Base-by-base conservation (phyloP, 176 grass and related monocot genomes). In the Paspalum vaginatum region DNA sequence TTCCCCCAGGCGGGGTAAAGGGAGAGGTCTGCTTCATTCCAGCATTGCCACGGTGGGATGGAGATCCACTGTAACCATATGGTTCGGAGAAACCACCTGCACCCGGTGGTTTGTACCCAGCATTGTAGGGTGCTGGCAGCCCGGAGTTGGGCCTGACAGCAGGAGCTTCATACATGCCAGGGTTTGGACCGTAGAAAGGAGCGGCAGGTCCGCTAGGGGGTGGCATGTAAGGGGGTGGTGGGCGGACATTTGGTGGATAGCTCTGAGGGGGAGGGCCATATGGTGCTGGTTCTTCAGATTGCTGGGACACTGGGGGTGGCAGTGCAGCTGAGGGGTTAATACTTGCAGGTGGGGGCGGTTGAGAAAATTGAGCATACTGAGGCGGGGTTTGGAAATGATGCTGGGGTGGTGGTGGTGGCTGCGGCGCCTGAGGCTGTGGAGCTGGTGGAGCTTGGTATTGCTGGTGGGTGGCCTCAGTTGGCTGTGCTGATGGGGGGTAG, bases 41-140 rank as follows among this genome's bases (percentile, higher is more conserved):
- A 41, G 89, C 80, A n/a, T 79, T 86, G 15, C 84, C 68, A 8
- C 77, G 75, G 68, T 87, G 87, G 37, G 96, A 99, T 27, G 90
- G 88, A 54, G 93, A 95, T 24, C 92, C 92, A 2, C 45, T 77
- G 57, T 94, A 91, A 39, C 85, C 83, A 81, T 91, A 98, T 48
- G 79, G 53, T 21, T 98, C 88, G 2, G 90, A 20, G 21, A 81
- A 94, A 67, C 72, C 55, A 47, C 87, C 65, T 24, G 79, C 86
- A 48, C 40, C 69, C 26, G 83, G 92, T 71, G 86, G 80, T 41
- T 83, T 85, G 73, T 93, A 95, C 64, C 87, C 88, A 80, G 90
- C 21, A 17, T 68, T 76, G 82, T 88, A 94, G 72, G 85, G 27
- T 0, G 77, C 68, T 3, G 79, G 88, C 15, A 76, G 78, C 39